phyloP scores from a whole-genome alignment of 306 rosid genomes.

The Abrus pulchellus region DNA sequence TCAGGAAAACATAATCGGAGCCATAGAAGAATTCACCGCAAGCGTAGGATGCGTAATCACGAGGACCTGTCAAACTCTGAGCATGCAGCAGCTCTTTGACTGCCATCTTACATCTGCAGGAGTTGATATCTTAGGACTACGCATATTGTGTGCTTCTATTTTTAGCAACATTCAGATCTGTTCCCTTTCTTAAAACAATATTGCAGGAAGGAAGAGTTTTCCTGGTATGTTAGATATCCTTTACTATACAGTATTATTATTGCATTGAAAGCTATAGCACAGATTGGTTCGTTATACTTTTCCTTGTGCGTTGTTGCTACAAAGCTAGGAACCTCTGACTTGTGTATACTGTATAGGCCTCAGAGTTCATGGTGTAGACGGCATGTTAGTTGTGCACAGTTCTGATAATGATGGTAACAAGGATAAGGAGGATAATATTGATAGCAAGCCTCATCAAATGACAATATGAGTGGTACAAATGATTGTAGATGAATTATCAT shows the following conservation, averaged over 20 bases:
- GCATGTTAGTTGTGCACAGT: slow-evolving; percentile 12
- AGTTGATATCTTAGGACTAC: slow-evolving; percentile 8
- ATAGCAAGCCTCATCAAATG: not conserved
- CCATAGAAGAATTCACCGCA: slow-evolving; percentile 72
- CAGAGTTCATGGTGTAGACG: not conserved
- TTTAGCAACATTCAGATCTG: not conserved
- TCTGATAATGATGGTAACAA: not conserved
- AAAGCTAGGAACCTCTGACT: not conserved
- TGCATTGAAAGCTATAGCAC: not conserved
- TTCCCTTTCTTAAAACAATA: not conserved
- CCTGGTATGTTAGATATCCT: not conserved
- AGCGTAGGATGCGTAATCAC: slow-evolving; percentile 65
- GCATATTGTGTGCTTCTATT: not conserved
- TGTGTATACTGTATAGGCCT: not conserved
- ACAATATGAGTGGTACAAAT: too few species aligned
- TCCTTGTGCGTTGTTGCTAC: not conserved
- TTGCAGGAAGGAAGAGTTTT: not conserved
- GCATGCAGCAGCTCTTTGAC: slow-evolving; percentile 39
- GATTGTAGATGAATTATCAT: too few species aligned
- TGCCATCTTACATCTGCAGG: slow-evolving; percentile 13
- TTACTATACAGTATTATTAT: not conserved
- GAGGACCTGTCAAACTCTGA: slow-evolving; percentile 49
- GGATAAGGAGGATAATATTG: not conserved
- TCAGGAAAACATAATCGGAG: slow-evolving; percentile 52
- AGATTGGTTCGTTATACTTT: not conserved